Conservation (phyloP, 2,329 filamentous ascomycete species). For the Colletotrichum sp. region DNA sequence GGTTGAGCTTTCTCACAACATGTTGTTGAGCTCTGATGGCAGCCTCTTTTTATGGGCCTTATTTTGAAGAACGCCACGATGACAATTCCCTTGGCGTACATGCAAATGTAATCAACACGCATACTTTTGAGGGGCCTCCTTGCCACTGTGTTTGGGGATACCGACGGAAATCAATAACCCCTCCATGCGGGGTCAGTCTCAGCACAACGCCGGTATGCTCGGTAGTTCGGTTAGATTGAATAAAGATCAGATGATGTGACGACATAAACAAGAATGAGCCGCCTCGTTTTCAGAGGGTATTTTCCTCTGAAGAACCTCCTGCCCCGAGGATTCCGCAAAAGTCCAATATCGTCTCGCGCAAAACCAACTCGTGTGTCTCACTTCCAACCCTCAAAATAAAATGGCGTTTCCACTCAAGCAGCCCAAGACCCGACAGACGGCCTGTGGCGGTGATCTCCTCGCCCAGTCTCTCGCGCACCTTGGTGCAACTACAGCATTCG, state of each 20-base stretch:
- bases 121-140: not conserved
- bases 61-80: not conserved
- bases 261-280: not conserved
- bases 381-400: not conserved
- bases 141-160: not conserved
- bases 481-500: not conserved
- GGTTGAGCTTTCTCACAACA: not conserved
- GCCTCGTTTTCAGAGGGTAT: not conserved
- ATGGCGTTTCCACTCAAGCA: not conserved
- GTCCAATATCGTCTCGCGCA: not conserved
- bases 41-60: not conserved
- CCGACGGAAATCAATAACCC: not conserved
- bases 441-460: slow-evolving; percentile 1
- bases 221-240: not conserved
- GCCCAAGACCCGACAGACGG: not conserved
- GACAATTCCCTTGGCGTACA: not conserved
- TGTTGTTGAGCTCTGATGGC: not conserved
- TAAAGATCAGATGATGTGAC: not conserved
- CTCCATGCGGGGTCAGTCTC: not conserved
- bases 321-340: not conserved
- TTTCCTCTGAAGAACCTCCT: not conserved
- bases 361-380: not conserved
- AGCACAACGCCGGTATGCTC: not conserved
- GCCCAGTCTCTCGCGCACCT: not conserved
- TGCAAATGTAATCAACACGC: not conserved